Evolutionary conservation across 805 yeast genomes (phyloP).

Genomic region (Kuraishia floccosa): DNA sequence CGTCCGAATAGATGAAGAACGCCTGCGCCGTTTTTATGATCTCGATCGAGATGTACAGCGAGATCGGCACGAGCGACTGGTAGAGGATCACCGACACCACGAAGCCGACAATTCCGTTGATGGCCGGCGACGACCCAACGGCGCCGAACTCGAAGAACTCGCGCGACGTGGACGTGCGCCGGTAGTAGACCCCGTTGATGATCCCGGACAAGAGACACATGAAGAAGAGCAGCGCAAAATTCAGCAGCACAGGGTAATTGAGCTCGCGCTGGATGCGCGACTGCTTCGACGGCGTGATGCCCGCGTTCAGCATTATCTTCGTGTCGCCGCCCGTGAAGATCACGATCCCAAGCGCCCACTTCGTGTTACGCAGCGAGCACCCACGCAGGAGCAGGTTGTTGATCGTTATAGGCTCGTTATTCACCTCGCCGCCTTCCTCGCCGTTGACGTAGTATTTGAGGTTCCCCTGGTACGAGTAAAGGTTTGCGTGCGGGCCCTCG

Average conservation of each 20-base stretch:
- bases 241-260: conserved; percentile 57
- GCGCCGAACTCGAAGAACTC: conserved; percentile 61
- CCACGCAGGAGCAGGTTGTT: conserved; percentile 68
- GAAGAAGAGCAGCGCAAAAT: conserved; percentile 51
- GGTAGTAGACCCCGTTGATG: conserved; percentile 59
- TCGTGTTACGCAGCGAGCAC: conserved; percentile 67
- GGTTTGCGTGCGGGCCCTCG: conserved; percentile 76
- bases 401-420: conserved; percentile 56
- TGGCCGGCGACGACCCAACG: conserved; percentile 51
- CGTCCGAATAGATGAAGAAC: conserved; percentile 67
- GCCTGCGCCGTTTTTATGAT: conserved; percentile 79
- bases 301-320: conserved; percentile 73
- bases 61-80: conserved; percentile 75
- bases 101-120: conserved; percentile 60
- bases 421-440: conserved; percentile 22
- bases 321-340: conserved; percentile 71
- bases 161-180: conserved; percentile 34
- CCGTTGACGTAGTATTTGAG: conserved; percentile 30
- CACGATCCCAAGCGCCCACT: conserved; percentile 74
- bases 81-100: conserved; percentile 69
- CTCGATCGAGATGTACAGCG: conserved; percentile 72
- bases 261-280: conserved; percentile 66
- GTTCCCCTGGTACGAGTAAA: conserved; percentile 70
- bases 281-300: conserved; percentile 67
- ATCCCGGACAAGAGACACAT: conserved; percentile 63